Evolutionary conservation across 1,284 basidiomycete species (phyloP).

Genomic region (Coniophora puteana): DNA sequence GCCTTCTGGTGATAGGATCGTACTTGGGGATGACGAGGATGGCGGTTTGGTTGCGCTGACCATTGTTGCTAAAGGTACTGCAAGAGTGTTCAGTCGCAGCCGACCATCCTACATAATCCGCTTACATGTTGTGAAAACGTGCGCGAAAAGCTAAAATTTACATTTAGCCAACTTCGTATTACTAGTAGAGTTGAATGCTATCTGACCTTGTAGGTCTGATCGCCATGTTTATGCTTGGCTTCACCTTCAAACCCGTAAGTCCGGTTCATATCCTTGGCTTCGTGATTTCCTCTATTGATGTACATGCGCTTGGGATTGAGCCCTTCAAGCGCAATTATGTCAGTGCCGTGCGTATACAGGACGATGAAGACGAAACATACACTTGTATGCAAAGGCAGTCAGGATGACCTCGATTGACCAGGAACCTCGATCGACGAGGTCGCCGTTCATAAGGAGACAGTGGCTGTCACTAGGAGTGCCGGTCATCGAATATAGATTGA

Average conservation of each 20-base stretch:
- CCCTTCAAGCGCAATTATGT: constrained; percentile 55
- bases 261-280: constrained; percentile 89
- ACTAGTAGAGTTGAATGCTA: no score
- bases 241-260: constrained; percentile 97
- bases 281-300: constrained; percentile 96
- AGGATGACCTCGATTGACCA: constrained; percentile 98
- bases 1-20: constrained; percentile 82
- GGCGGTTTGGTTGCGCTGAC: constrained; percentile 72
- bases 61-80: constrained; percentile 90
- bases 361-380: constrained; percentile 37
- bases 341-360: constrained; percentile 9
- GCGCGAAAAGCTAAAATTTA: constrained; percentile 75
- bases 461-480: constrained; percentile 81
- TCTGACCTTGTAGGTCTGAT: constrained; percentile 80
- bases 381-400: constrained; percentile 95
- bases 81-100: constrained; percentile 8
- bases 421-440: constrained; percentile 95
- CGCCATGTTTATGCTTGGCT: constrained; percentile 92
- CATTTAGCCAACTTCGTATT: constrained; percentile 6
- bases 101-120: constrained; percentile 11
- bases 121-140: constrained; percentile 87
- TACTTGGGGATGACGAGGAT: constrained; percentile 33
- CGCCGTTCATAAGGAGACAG: constrained; percentile 90
- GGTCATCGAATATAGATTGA: constrained; percentile 86
- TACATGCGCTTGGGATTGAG: constrained; percentile 84